These are phyloP conservation scores for Puccinellia tenuiflora DNA, from an alignment of 176 grass and related monocot species.

Conservation along the genomic window DNA sequence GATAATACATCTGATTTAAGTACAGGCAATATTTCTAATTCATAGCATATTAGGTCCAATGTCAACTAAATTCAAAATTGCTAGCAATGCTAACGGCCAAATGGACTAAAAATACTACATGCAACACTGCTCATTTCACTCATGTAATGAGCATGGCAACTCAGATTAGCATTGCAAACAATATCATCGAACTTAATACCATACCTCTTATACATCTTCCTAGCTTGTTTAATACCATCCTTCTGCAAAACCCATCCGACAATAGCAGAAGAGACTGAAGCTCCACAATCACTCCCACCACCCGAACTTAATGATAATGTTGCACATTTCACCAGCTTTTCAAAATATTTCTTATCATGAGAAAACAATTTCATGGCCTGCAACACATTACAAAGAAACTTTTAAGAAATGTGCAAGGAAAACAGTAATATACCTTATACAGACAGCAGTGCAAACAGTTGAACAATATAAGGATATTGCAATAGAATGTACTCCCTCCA, in stretches of 20 bases:
- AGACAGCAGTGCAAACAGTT: not conserved
- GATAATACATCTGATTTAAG: not conserved
- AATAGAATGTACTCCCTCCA: not conserved
- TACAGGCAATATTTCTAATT: not conserved
- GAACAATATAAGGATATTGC: slow-evolving; percentile 10
- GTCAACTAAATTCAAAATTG: not conserved
- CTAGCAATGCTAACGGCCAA: not conserved
- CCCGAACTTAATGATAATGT: slow-evolving; percentile 48
- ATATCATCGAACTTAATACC: not conserved
- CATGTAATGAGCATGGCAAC: not conserved
- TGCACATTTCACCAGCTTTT: slow-evolving; percentile 55
- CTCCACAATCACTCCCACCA: slow-evolving; percentile 46
- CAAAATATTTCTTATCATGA: slow-evolving; percentile 53
- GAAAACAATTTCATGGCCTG: slow-evolving; percentile 81
- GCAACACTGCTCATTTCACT: not conserved
- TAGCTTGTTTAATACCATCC: slow-evolving; percentile 60
- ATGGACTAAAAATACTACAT: not conserved
- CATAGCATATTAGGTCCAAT: not conserved
- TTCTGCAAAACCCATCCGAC: slow-evolving; percentile 67
- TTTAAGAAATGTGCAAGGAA: not conserved
- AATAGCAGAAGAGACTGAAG: slow-evolving; percentile 52
- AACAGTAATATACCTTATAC: not conserved
- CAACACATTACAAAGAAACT: slow-evolving; percentile 4
- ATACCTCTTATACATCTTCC: slow-evolving; percentile 75
- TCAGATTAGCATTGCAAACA: not conserved